These are phyloP conservation scores for Plasmodium vivax DNA, from an alignment of 169 alveolate species.

Conservation along the genomic window DNA sequence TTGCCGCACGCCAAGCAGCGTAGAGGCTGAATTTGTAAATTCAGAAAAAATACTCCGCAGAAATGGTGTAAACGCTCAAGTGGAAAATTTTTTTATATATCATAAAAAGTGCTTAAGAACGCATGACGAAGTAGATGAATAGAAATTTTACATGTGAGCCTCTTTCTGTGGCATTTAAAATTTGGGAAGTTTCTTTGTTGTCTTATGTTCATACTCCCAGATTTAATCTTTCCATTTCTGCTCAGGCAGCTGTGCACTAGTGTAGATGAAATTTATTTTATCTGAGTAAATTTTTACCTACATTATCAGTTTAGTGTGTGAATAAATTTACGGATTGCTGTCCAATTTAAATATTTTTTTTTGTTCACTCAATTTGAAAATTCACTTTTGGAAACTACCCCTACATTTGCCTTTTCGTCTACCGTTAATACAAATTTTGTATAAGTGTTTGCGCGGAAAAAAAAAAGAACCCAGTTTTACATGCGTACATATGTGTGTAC, in stretches of 20 bases:
- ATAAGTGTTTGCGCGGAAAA: constrained; percentile 5
- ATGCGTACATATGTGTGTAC: neutral
- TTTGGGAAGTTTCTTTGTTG: neutral
- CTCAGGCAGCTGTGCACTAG: neutral
- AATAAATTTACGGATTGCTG: neutral
- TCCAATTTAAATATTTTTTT: neutral
- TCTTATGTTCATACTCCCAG: neutral
- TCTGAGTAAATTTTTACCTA: neutral
- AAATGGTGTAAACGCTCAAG: neutral
- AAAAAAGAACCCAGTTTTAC: neutral
- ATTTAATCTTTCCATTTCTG: neutral
- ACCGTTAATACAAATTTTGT: neutral
- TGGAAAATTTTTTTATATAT: neutral
- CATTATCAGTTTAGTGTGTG: neutral
- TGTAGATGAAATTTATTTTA: neutral
- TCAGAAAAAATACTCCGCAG: neutral
- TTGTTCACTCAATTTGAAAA: neutral
- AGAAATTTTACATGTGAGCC: neutral
- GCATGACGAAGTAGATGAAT: neutral
- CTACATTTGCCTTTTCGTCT: neutral
- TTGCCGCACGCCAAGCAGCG: neutral
- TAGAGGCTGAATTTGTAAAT: constrained; percentile 3
- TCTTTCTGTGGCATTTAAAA: neutral
- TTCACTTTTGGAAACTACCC: neutral
- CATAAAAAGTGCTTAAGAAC: neutral